phyloP scores from a whole-genome alignment of 176 grass and related monocot species.

The Dendrocalamus sinicus region DNA sequence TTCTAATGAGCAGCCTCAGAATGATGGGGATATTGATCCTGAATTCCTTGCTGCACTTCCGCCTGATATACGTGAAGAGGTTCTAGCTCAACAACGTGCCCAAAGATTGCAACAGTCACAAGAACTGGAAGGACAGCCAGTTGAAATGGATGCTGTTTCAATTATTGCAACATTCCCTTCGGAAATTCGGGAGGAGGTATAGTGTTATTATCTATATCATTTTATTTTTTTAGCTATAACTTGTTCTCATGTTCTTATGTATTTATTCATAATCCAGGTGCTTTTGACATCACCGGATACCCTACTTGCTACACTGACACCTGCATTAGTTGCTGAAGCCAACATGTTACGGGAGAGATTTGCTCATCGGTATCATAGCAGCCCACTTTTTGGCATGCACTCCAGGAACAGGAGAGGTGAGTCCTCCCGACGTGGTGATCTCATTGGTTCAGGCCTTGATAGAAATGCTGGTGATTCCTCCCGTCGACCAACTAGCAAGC shows the following conservation, averaged over 20 bases:
- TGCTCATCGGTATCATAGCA: constrained; percentile 83
- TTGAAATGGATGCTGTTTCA: constrained; percentile 99
- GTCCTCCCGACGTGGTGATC: constrained; percentile 74
- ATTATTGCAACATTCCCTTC: constrained; percentile 98
- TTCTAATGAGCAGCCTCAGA: constrained; percentile 77
- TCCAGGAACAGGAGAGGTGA: constrained; percentile 87
- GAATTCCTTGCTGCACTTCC: constrained; percentile 99
- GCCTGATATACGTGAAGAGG: constrained; percentile 94
- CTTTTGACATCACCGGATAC: constrained; percentile 98
- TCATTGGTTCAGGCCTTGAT: constrained; percentile 56
- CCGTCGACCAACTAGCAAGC: constrained; percentile 67
- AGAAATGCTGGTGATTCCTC: constrained; percentile 68
- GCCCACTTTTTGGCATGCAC: constrained; percentile 81
- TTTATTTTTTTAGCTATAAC: neutral
- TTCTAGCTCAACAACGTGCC: constrained; percentile 89
- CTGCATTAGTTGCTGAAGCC: constrained; percentile 97
- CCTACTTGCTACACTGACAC: constrained; percentile 86
- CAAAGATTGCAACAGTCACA: constrained; percentile 90
- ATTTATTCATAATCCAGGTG: constrained; percentile 63
- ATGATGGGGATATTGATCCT: constrained; percentile 93
- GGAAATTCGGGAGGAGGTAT: constrained; percentile 98
- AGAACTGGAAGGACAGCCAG: constrained; percentile 92
- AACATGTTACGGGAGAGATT: constrained; percentile 97
- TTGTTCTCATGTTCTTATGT: constrained; percentile 1
- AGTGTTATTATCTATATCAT: constrained; percentile 22